phyloP scores from a whole-genome alignment of 2,329 filamentous ascomycete species.

The Neonectria ditissima region DNA sequence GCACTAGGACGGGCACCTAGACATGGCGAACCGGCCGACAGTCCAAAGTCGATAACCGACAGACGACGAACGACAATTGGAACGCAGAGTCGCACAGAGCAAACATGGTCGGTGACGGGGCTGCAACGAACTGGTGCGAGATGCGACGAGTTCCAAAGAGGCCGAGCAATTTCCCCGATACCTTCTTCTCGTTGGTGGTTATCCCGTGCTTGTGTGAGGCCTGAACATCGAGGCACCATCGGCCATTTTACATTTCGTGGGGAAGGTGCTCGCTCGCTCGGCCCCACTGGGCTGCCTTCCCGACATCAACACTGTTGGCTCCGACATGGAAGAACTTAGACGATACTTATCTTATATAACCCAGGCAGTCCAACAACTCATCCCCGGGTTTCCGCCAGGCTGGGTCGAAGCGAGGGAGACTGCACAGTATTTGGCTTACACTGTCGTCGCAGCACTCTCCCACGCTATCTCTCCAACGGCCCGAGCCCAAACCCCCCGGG shows the following conservation, averaged over 20 bases:
- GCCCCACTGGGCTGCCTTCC: neutral
- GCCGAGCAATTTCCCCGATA: neutral
- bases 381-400: neutral
- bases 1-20: conserved; percentile 15
- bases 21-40: conserved; percentile 4
- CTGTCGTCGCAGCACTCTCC: neutral
- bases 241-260: neutral
- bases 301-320: no score
- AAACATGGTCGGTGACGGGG: neutral
- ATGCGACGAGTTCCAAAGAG: neutral
- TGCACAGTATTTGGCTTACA: no score
- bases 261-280: neutral
- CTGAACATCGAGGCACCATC: neutral
- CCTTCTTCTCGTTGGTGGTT: neutral
- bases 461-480: conserved; percentile 13
- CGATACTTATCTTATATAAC: neutral
- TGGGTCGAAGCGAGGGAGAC: neutral
- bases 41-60: neutral
- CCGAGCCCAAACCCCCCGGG: conserved; percentile 17
- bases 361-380: neutral
- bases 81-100: neutral
- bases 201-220: neutral
- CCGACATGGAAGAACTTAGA: neutral
- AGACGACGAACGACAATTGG: neutral
- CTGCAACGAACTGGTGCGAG: neutral